Evolutionary conservation across 1,284 basidiomycete species (phyloP), one percentile per base, ranked within the genome.

Genomic region (Ceratobasidium papillatum): DNA sequence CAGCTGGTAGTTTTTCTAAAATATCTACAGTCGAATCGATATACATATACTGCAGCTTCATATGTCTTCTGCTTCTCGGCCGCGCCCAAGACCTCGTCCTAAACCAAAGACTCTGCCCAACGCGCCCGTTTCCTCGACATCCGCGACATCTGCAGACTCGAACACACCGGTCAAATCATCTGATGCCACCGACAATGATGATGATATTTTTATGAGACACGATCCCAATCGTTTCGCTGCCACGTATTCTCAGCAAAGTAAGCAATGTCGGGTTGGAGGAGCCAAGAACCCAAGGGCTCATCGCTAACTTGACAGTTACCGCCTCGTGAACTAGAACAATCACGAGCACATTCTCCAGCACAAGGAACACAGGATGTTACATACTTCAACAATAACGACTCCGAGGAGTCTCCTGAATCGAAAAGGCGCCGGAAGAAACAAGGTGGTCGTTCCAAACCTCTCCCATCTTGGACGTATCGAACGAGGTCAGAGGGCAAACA

Each of bases 121-220:
- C n/a, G 38, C 32, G n/a, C 32, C 65, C 32, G 49, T 52, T 27
- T 43, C 68, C 12, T 72, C 69, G 19, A 62, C 58, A 32, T 62
- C 69, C 8, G 56, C 32, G 19, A 62, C 69, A 19, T 62, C 59
- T 32, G 25, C 27, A 3, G 58, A 47, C 19, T 51, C 69, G 19
- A 38, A 25, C 22, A 32, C 43, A 3, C 56, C 68, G 17, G 61
- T 51, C 45, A 72, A 62, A 51, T 72, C 69, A 9, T 58, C 69
- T n/a, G n/a, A 32, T 34, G 32, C 36, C 22, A 47, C 38, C 17
- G 36, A 58, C 30, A 36, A 72, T 30, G 69, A 71, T 9, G 68
- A 72, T 27, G 69, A 72, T 27, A 17, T 72, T 3, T 72, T 72
- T 32, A 45, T 72, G 34, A 61, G 69, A 32, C 69, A 72, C 27